Base-by-base conservation (phyloP, 176 grass and related monocot species). In the Avena atlantica region DNA sequence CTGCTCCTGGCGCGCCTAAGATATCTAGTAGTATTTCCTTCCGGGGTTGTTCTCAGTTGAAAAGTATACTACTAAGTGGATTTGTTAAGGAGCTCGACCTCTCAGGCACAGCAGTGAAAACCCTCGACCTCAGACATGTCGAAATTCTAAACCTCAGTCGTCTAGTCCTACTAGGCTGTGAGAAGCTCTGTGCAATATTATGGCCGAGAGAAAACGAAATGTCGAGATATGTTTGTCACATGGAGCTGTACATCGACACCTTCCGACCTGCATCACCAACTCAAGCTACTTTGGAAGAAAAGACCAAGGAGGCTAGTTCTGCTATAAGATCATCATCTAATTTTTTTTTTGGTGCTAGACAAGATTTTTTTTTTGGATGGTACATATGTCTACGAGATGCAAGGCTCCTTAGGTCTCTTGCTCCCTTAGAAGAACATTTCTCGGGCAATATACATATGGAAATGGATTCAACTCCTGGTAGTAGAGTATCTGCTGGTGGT, bases 361-460 rank as follows among this genome's bases (percentile, higher is more conserved):
- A 58, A 6, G 1, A 17, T n/a, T n/a, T n/a, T n/a, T n/a, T n/a
- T n/a, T 79, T 70, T 34, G 3, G 5, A 0, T 49, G 78, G 78
- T 4, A 76, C 29, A 45, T 87, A 27, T 65, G 29, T 20, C 9
- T 86, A n/a, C 17, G 6, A 16, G 75, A 79, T 59, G 10, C 20
- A 79, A 47, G 64, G 37, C 42, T 81, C 14, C 45, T 87, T 23
- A 1, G 0, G 1, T 87, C 78, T 0, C 6, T 81, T 2, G n/a
- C n/a, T n/a, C n/a, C n/a, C n/a, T n/a, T n/a, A n/a, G n/a, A n/a
- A n/a, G n/a, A n/a, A n/a, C n/a, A n/a, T n/a, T n/a, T n/a, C n/a
- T n/a, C n/a, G n/a, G n/a, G n/a, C n/a, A n/a, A n/a, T n/a, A 42
- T 59, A 24, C 2, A 64, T 73, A 19, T 87, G 4, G 85, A 73